A percentile compares a stretch with the other conserved stretches of the same genome.
Conservation (phyloP, 2,329 filamentous ascomycete species). For the Helotiales sp. region DNA sequence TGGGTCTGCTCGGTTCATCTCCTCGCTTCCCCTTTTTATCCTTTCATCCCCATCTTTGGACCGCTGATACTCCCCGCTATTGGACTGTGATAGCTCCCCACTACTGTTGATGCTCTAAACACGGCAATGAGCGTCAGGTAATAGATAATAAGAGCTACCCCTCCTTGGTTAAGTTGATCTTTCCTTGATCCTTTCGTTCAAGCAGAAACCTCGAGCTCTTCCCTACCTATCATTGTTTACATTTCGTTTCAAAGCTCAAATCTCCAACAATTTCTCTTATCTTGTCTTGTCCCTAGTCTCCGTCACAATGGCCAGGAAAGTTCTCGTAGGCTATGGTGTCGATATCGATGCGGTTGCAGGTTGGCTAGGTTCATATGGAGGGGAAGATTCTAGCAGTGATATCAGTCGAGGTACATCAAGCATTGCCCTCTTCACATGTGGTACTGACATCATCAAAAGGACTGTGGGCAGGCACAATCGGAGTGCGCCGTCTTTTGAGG, state of each 20-base stretch:
- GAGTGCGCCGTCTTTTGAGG: constrained; percentile 68
- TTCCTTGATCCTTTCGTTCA: neutral
- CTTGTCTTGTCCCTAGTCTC: neutral
- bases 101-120: constrained; percentile 14
- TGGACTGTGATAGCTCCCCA: constrained; percentile 22
- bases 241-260: neutral
- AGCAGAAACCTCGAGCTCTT: neutral
- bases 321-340: constrained; percentile 67
- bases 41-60: neutral
- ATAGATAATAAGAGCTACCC: constrained; percentile 22
- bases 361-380: constrained; percentile 77
- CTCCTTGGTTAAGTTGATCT: constrained; percentile 17
- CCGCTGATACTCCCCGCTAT: neutral
- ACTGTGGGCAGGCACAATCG: constrained; percentile 71
- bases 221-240: neutral
- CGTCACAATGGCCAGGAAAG: constrained; percentile 52
- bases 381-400: constrained; percentile 73
- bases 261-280: neutral
- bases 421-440: neutral
- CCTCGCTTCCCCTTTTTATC: neutral
- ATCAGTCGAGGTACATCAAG: constrained; percentile 64
- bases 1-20: neutral
- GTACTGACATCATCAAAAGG: constrained; percentile 44
- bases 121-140: constrained; percentile 1
- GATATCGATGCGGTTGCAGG: constrained; percentile 79